Evolutionary conservation across 1,139 yeast genomes (phyloP).

Genomic region (Debaryomycetaceae sp.): DNA sequence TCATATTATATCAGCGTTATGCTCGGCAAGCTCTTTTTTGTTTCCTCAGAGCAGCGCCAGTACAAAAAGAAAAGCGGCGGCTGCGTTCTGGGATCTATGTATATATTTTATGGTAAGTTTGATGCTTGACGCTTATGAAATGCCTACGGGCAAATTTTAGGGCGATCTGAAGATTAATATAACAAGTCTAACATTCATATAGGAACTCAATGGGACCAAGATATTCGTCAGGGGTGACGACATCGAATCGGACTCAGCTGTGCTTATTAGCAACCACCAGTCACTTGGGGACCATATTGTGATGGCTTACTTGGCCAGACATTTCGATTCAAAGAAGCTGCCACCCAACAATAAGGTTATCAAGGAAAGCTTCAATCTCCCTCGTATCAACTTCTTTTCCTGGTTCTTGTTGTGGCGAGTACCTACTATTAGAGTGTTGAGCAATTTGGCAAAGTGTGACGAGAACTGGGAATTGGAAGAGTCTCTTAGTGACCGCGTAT

Average conservation of each 20-base stretch:
- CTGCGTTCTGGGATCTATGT: conserved; percentile 35
- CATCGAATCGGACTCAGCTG: conserved; percentile 43
- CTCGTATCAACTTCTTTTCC: conserved; percentile 51
- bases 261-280: conserved; percentile 51
- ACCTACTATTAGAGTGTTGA: conserved; percentile 43
- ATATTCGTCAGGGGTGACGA: conserved; percentile 42
- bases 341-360: background rate
- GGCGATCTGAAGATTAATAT: no score
- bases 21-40: conserved; percentile 14
- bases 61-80: conserved; percentile 19
- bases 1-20: conserved; percentile 22
- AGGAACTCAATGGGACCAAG: conserved; percentile 36
- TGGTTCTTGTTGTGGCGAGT: conserved; percentile 61
- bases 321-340: conserved; percentile 10
- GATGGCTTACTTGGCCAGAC: conserved; percentile 41
- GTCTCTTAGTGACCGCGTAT: conserved; percentile 21
- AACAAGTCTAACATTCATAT: no score
- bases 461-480: conserved; percentile 62
- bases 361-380: conserved; percentile 20
- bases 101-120: conserved; percentile 31
- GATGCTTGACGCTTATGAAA: background rate
- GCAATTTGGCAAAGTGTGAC: conserved; percentile 47
- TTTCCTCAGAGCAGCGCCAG: conserved; percentile 28
- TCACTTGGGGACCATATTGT: conserved; percentile 55
- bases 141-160: no score